Evolutionary conservation across 2,329 filamentous ascomycete species (phyloP).

Genomic region (Zelopaecilomyces penicillatus): DNA sequence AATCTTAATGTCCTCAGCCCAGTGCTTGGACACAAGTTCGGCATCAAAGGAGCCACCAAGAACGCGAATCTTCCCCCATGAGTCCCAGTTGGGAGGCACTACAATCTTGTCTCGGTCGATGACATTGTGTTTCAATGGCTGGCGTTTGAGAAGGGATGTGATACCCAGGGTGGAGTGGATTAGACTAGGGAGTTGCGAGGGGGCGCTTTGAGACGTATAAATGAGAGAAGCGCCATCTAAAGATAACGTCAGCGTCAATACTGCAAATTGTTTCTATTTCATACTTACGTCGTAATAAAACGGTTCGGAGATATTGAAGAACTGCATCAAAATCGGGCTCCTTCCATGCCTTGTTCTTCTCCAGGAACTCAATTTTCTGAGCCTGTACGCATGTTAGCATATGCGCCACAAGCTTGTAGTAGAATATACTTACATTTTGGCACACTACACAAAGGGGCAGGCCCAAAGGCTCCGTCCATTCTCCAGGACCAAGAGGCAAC

Average conservation of each 20-base stretch:
- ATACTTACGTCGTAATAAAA: constrained; percentile 71
- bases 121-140: constrained; percentile 78
- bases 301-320: constrained; percentile 82
- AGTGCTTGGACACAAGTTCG: constrained; percentile 74
- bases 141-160: constrained; percentile 70
- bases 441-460: constrained; percentile 90
- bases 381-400: constrained; percentile 40
- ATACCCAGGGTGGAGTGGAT: constrained; percentile 82
- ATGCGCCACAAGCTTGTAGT: constrained; percentile 7
- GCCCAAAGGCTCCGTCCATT: constrained; percentile 86
- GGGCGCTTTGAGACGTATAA: constrained; percentile 69
- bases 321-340: constrained; percentile 96
- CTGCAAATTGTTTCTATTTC: constrained; percentile 7
- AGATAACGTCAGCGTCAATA: constrained; percentile 13
- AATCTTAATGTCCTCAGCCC: constrained; percentile 74
- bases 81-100: constrained; percentile 96
- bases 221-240: constrained; percentile 76
- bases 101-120: constrained; percentile 92
- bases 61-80: constrained; percentile 93
- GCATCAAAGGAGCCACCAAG: constrained; percentile 87
- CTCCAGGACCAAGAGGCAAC: constrained; percentile 74
- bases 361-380: constrained; percentile 82
- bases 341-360: constrained; percentile 86
- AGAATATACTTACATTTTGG: constrained; percentile 62
- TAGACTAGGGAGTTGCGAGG: constrained; percentile 68